Conservation (phyloP, 352 stramenopile genomes). For the Albugo laibachii region DNA sequence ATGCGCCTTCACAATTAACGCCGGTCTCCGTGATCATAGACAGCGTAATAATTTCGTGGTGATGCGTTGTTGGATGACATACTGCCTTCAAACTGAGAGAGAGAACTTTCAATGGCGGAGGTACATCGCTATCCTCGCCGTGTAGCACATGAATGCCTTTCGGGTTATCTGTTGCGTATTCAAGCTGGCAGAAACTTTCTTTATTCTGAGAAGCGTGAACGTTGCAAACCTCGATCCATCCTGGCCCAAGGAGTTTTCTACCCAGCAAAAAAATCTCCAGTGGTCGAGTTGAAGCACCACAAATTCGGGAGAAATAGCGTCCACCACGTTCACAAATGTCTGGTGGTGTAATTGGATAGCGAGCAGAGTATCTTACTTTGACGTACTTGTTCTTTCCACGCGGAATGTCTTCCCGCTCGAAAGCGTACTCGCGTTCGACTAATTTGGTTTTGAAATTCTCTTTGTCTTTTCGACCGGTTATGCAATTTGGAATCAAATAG, state of each 20-base stretch:
- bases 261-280: constrained; percentile 97
- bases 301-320: constrained; percentile 87
- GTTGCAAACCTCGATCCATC: constrained; percentile 92
- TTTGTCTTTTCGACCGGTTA: constrained; percentile 50
- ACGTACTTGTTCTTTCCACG: constrained; percentile 90
- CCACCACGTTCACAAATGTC: constrained; percentile 79
- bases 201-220: constrained; percentile 46
- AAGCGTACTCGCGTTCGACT: constrained; percentile 94
- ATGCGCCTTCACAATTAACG: constrained; percentile 42
- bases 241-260: constrained; percentile 92
- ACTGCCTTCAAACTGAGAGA: constrained; percentile 95
- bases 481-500: constrained; percentile 76
- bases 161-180: constrained; percentile 84
- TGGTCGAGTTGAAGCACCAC: constrained; percentile 82
- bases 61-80: constrained; percentile 90
- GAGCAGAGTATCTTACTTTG: constrained; percentile 94
- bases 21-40: constrained; percentile 59
- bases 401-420: constrained; percentile 90
- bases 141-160: constrained; percentile 78
- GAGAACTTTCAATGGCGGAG: constrained; percentile 89
- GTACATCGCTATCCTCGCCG: constrained; percentile 21
- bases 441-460: constrained; percentile 86
- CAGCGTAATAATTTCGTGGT: constrained; percentile 88
- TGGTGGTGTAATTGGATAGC: constrained; percentile 69
- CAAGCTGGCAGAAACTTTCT: constrained; percentile 86